Percentiles rank a stretch among this genome's conserved stretches.
These are phyloP conservation scores for Salix arbutifolia DNA, from an alignment of 345 rosid genomes.

Conservation along the genomic window DNA sequence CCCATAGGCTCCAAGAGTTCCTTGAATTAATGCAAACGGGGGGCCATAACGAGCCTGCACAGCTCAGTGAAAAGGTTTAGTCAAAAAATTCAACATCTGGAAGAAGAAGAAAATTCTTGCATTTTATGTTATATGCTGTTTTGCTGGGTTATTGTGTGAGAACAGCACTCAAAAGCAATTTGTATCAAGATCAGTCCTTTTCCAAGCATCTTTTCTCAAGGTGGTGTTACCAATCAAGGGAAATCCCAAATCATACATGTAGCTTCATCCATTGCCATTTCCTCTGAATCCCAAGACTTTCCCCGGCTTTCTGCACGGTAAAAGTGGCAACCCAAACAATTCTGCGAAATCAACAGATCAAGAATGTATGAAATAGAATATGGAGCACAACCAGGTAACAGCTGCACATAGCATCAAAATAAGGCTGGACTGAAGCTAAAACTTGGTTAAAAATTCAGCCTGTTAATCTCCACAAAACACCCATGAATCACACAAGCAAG, in stretches of 20 bases:
- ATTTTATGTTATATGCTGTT: not conserved
- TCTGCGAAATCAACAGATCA: conserved; percentile 56
- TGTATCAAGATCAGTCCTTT: not conserved
- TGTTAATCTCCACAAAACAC: conserved; percentile 40
- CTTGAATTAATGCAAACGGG: conserved; percentile 86
- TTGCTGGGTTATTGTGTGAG: not conserved
- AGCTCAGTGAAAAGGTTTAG: conserved; percentile 7
- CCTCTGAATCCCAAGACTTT: conserved; percentile 65
- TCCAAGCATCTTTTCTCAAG: not conserved
- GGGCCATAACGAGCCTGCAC: conserved; percentile 77
- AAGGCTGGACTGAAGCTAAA: not conserved
- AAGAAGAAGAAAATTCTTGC: not conserved
- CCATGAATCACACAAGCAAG: conserved; percentile 47
- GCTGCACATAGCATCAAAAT: conserved; percentile 41
- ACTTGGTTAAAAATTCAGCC: not conserved
- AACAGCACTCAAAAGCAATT: not conserved
- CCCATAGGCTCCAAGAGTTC: conserved; percentile 67
- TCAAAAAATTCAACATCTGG: not conserved
- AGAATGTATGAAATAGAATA: conserved; percentile 72
- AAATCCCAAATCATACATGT: not conserved
- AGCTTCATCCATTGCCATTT: conserved; percentile 27
- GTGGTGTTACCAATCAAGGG: not conserved
- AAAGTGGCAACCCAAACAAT: conserved; percentile 85
- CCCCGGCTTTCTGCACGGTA: conserved; percentile 83
- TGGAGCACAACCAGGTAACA: conserved; percentile 91